Base-by-base conservation (phyloP, 2,329 filamentous ascomycete species). In the Cordyceps militaris region DNA sequence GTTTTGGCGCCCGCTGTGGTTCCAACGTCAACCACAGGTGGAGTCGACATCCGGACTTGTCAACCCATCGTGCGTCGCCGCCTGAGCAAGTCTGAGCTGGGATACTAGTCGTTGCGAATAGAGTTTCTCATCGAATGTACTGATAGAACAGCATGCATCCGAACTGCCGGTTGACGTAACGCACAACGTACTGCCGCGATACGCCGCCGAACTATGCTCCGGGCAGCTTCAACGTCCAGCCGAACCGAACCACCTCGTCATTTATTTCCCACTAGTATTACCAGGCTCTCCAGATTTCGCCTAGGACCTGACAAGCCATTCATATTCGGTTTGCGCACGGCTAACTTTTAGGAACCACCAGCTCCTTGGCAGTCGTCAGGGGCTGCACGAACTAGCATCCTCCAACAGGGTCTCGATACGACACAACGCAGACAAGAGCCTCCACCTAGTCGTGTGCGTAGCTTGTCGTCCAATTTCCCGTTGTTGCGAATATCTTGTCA, bases 381-480 rank as follows among this genome's bases (percentile, higher is more conserved):
- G 52, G 53, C 16, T 48, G 23, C 30, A 48, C 42, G 32, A 48
- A 40, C 53, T 56, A 55, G 52, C 30, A 56, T 28, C 23, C 43
- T 48, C 43, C 43, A 28, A 40, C 53, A 56, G 53, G 53, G 53
- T 38, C 43, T 16, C 16, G 53, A 56, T 30, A 48, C 53, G 53
- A 56, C 43, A 48, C 44, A 30, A 47, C 43, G 28, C 53, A 38
- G 30, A 40, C 42, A 10, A 30, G 16, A 13, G 54, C 54, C 43
- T 56, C 54, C 54, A 56, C 14, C 34, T 36, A 3, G 46, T 49
- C 46, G 44, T 34, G 44, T 56, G 34, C 44, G 34, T 43, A 50
- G 46, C 34, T 56, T 36, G 11, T 47, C 23, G 46, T 43, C 54
- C 34, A 43, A 56, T 56, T 56, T 56, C 54, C 44, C 54, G 44